Base-by-base conservation (phyloP, 495 filamentous ascomycete species). In the Penicillium desertorum region DNA sequence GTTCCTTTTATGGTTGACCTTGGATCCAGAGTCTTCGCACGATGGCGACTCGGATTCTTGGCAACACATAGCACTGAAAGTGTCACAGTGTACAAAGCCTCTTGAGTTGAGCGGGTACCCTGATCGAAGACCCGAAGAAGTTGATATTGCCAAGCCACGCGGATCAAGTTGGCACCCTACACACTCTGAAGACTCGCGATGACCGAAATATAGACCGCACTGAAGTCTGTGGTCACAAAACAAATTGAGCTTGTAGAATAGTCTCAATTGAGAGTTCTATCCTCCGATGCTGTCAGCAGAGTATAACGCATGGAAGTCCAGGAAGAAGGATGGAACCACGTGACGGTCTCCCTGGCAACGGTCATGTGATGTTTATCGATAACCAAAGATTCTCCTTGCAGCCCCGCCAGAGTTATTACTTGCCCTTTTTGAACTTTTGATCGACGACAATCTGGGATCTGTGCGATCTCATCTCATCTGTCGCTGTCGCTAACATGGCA, bases 301-400 rank as follows among this genome's bases (percentile, higher is more conserved):
- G 30, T 22, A 19, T 20, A 22, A 39, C 12, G 32, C 17, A 19
- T 41, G 49, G 22, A 41, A 51, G 4, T 36, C 23, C 39, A 34
- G 37, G 14, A 29, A 27, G 4, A 47, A 27, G 19, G 50, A 8
- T 7, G 0, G 1, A 2, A 69, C 71, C 67, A 71, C 74, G 72
- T 58, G 48, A 53, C 25, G 19, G 59, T 79, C 60, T 51, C 71
- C 66, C 32, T 58, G 65, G 68, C 67, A 77, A 79, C 76, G 14
- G 34, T 56, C 47, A 60, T 62, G 57, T 57, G 67, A 57, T 76
- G 73, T 76, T 76, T 75, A 76, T 76, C 73, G 74, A 77, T 75
- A 75, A 72, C 67, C 68, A 53, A 66, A 62, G 20, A 54, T 30
- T 53, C 53, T 25, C 19, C 53, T 56, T 44, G 41, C 58, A 51